Percentiles rank a stretch among this genome's conserved stretches.
These are phyloP conservation scores for Yarrowia sp. DNA, from an alignment of 805 yeast species.

Conservation along the genomic window DNA sequence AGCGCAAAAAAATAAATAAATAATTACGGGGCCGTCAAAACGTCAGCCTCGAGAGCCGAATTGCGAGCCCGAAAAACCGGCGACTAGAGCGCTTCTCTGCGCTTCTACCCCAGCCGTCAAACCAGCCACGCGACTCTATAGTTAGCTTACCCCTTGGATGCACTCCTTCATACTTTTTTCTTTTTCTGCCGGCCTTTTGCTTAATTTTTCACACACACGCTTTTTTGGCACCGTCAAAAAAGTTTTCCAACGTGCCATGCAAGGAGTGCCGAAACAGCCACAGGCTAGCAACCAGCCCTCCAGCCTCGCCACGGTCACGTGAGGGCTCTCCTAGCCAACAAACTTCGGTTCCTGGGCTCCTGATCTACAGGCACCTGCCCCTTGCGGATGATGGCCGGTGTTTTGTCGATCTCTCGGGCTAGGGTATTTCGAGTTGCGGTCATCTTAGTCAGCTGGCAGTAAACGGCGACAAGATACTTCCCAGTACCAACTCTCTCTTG, in stretches of 20 bases:
- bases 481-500: too few relatives aligned
- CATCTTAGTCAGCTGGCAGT: too few relatives aligned
- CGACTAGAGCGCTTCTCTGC: too few relatives aligned
- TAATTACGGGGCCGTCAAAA: too few relatives aligned
- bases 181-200: neutral
- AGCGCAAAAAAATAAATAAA: neutral
- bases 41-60: too few relatives aligned
- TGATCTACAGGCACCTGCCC: conserved; percentile 21
- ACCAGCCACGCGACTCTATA: neutral
- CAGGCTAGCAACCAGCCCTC: too few relatives aligned
- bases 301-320: neutral
- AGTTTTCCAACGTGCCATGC: neutral
- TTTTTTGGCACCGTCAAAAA: neutral
- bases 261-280: conserved; percentile 8
- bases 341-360: conserved; percentile 5
- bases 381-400: neutral
- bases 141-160: conserved; percentile 16
- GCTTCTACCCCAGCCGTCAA: neutral
- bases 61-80: neutral
- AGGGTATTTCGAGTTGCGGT: neutral
- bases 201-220: too few relatives aligned
- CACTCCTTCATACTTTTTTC: neutral
- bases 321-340: neutral
- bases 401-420: neutral
- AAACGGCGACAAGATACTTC: too few relatives aligned